Percentiles rank a stretch among this genome's conserved stretches.
Conservation (phyloP, 2,329 filamentous ascomycete species). For the Cercospora janseana region DNA sequence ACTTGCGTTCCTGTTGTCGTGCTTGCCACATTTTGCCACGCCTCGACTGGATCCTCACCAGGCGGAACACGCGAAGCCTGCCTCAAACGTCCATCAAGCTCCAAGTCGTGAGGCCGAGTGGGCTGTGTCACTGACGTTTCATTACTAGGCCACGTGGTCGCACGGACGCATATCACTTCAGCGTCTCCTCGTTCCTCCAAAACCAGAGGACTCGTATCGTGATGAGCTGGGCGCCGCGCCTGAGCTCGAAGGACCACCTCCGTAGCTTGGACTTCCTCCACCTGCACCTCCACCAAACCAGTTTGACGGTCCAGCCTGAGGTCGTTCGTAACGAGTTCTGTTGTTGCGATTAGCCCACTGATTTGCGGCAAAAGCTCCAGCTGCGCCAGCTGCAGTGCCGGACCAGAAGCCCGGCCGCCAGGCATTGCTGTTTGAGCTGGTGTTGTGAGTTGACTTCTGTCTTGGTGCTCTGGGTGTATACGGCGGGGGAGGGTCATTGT, state of each 20-base stretch:
- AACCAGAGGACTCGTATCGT: constrained; percentile 38
- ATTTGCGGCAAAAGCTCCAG: constrained; percentile 39
- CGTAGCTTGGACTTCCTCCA: constrained; percentile 21
- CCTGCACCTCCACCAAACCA: constrained; percentile 28
- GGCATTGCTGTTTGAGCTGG: constrained; percentile 38
- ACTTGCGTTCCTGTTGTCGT: no score
- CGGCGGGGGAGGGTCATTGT: constrained; percentile 55
- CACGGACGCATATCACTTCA: background rate
- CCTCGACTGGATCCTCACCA: no score
- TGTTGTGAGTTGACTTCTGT: constrained; percentile 16
- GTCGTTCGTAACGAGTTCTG: constrained; percentile 31
- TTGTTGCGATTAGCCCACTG: constrained; percentile 25
- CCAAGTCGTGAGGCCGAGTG: no score
- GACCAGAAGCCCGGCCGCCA: constrained; percentile 77
- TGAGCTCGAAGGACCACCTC: constrained; percentile 19
- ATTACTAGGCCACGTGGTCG: background rate
- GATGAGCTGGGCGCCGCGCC: constrained; percentile 31
- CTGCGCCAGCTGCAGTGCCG: constrained; percentile 65
- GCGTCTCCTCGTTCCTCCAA: constrained; percentile 34
- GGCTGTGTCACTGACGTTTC: no score
- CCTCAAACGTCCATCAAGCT: no score
- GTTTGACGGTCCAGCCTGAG: constrained; percentile 36
- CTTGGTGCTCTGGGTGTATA: constrained; percentile 39
- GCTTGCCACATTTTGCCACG: no score
- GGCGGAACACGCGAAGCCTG: no score